Evolutionary conservation across 75 land plant genomes (phyloP).

Genomic region (Cryptomeria japonica): DNA sequence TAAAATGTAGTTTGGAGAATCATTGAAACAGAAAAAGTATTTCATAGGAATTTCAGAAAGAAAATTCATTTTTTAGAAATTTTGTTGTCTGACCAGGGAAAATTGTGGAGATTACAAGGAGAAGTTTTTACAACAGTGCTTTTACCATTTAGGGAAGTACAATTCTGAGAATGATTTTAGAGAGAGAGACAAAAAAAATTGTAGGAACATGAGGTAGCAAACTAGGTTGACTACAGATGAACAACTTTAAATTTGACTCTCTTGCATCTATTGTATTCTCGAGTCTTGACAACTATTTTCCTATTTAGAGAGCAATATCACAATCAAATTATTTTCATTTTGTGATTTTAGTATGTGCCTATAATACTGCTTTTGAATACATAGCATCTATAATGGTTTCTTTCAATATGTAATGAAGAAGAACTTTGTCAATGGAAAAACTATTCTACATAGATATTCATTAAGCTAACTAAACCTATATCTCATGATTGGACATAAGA

Average conservation of each 20-base stretch:
- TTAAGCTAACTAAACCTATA: background rate
- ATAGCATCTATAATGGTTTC: background rate
- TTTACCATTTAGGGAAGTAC: constrained; percentile 93
- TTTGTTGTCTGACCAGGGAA: constrained; percentile 41
- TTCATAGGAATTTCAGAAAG: background rate
- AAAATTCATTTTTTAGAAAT: background rate
- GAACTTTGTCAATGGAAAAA: background rate
- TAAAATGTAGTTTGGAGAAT: background rate
- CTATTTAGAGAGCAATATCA: constrained; percentile 1
- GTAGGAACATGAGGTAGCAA: constrained; percentile 80
- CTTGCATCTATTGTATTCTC: background rate
- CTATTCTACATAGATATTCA: background rate
- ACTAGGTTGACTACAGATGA: background rate
- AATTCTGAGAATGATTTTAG: constrained; percentile 72
- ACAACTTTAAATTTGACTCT: background rate
- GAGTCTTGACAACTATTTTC: background rate
- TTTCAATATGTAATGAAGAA: background rate
- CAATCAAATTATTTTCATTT: background rate
- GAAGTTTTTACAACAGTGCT: constrained; percentile 77
- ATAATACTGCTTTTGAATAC: background rate
- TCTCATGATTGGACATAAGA: background rate
- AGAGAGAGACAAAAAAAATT: constrained; percentile 69
- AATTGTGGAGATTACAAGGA: constrained; percentile 91
- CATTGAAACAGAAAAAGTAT: background rate
- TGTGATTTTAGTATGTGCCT: too few relatives aligned